These are phyloP conservation scores for Podochytrium sp. DNA, from an alignment of 192 early-diverging fungal species.

Conservation along the genomic window DNA sequence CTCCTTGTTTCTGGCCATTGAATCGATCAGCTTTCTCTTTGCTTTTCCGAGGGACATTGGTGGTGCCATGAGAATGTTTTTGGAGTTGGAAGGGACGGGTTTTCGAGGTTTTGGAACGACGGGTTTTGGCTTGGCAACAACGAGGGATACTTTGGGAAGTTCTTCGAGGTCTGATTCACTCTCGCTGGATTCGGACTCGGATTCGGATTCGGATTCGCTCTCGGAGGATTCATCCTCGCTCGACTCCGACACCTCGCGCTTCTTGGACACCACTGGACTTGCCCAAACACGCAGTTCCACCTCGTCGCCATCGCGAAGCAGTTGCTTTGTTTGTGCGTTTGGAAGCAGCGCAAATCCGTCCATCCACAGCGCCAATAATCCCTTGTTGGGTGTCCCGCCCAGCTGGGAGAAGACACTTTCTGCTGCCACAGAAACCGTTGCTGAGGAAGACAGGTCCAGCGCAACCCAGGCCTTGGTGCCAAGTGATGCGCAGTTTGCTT, in stretches of 20 bases:
- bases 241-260: background rate
- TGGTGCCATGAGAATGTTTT: background rate
- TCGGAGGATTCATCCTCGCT: background rate
- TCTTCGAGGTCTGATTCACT: too few relatives aligned
- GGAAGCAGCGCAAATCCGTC: constrained; percentile 22
- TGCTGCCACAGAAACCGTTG: too few relatives aligned
- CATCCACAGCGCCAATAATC: background rate
- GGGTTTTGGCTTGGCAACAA: background rate
- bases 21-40: constrained; percentile 12
- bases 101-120: background rate
- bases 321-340: too few relatives aligned
- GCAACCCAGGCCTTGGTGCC: too few relatives aligned
- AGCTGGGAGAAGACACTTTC: too few relatives aligned
- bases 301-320: constrained; percentile 9
- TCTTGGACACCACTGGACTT: background rate
- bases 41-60: constrained; percentile 17
- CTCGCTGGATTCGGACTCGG: too few relatives aligned
- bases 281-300: background rate
- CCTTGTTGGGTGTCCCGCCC: too few relatives aligned
- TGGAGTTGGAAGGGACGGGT: background rate
- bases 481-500: too few relatives aligned
- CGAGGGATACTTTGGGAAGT: background rate
- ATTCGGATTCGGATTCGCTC: background rate
- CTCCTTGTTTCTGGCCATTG: constrained; percentile 14
- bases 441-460: too few relatives aligned